These are phyloP conservation scores for Mangifera indica DNA, from an alignment of 345 rosid species.

Conservation along the genomic window DNA sequence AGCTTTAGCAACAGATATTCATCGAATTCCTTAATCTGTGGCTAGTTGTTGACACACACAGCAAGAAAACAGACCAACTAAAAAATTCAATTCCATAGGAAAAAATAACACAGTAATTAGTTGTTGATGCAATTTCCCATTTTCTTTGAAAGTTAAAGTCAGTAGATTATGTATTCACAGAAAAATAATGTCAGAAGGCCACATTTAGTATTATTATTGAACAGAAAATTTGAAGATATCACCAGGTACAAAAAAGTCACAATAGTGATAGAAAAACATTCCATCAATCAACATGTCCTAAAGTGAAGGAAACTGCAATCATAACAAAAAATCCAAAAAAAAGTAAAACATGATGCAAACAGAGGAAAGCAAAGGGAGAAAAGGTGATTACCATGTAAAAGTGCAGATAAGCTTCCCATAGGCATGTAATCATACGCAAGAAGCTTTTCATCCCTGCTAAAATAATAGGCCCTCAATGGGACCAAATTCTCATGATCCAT, in stretches of 20 bases:
- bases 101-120: neutral
- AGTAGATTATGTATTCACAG: neutral
- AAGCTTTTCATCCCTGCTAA: conserved; percentile 62
- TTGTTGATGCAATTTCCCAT: neutral
- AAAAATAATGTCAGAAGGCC: neutral
- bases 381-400: conserved; percentile 54
- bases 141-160: too few species aligned
- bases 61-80: neutral
- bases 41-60: neutral
- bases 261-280: neutral
- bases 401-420: conserved; percentile 75
- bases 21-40: neutral
- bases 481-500: conserved; percentile 71
- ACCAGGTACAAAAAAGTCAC: neutral
- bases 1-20: neutral
- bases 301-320: conserved; percentile 9
- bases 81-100: neutral
- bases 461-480: conserved; percentile 53
- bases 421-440: conserved; percentile 65
- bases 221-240: neutral
- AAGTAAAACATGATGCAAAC: conserved; percentile 5
- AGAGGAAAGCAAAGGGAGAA: conserved; percentile 8
- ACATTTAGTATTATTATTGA: neutral
- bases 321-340: conserved; percentile 4
- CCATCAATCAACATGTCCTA: conserved; percentile 4